These are phyloP conservation scores for Peniophora sp. DNA, from an alignment of 1,284 basidiomycete genomes.

Conservation along the genomic window DNA sequence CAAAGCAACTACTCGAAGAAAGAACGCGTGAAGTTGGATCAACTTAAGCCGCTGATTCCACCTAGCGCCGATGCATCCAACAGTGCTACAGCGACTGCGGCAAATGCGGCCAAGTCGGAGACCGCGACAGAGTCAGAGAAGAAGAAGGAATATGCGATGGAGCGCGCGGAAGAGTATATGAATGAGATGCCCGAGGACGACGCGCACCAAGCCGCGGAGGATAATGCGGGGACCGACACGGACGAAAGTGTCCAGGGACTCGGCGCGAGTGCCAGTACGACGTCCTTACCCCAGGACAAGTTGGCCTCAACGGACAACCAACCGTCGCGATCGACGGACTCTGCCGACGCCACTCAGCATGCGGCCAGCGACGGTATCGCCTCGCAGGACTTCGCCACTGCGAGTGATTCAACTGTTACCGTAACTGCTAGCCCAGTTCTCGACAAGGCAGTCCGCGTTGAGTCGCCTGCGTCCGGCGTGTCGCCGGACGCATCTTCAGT, in stretches of 20 bases:
- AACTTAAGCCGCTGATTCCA: background rate
- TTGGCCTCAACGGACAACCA: too few species aligned
- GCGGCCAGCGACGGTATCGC: too few species aligned
- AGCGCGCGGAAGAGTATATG: conserved; percentile 44
- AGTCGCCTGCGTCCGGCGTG: background rate
- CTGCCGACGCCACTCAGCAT: too few species aligned
- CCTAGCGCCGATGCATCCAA: background rate
- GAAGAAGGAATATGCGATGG: conserved; percentile 38
- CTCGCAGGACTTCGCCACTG: too few species aligned
- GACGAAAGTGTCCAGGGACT: background rate
- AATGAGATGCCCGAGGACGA: conserved; percentile 35
- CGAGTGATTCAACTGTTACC: too few species aligned
- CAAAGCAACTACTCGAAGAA: conserved; percentile 34
- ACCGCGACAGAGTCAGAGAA: background rate
- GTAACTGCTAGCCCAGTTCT: too few species aligned
- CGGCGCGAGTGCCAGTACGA: background rate
- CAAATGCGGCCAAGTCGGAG: background rate
- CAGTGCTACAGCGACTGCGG: background rate
- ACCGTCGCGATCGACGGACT: too few species aligned
- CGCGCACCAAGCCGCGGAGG: conserved; percentile 10
- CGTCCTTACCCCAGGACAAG: background rate
- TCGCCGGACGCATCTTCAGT: background rate
- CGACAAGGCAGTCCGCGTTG: background rate
- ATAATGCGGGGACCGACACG: conserved; percentile 3
- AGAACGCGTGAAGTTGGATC: conserved; percentile 12